A percentile compares a stretch with the other conserved stretches of the same genome.
phyloP scores from a whole-genome alignment of 73 alveolate genomes.

The Symbiodinium pilosum region DNA sequence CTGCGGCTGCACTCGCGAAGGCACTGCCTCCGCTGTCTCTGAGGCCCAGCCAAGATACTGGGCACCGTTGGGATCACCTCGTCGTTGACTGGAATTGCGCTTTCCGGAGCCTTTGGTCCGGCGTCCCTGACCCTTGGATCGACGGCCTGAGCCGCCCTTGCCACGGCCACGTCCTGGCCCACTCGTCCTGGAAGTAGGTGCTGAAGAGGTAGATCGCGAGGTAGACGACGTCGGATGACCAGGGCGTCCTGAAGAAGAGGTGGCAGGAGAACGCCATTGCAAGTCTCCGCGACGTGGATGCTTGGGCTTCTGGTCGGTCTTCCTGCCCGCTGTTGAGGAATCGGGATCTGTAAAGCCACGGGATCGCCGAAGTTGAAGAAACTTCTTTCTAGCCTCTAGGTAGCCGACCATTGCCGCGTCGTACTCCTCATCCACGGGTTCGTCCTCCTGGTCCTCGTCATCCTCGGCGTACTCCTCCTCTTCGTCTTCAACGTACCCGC shows the following conservation, averaged over 20 bases:
- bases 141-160: neutral
- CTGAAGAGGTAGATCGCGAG: too few relatives aligned
- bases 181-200: neutral
- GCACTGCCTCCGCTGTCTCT: too few relatives aligned
- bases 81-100: neutral
- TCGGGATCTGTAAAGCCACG: neutral
- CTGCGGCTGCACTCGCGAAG: too few relatives aligned
- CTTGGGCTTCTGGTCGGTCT: neutral
- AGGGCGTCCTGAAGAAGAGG: neutral
- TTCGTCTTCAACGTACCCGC: too few relatives aligned
- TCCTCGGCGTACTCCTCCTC: too few relatives aligned
- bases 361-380: neutral
- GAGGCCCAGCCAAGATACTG: neutral
- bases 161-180: neutral
- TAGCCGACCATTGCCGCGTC: neutral
- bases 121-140: neutral
- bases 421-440: neutral
- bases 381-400: neutral
- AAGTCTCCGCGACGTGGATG: neutral
- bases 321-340: neutral
- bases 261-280: neutral
- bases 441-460: neutral
- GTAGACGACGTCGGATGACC: too few relatives aligned
- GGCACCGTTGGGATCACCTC: neutral
- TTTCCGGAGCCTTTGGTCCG: neutral